Base-by-base conservation (phyloP, 2,329 filamentous ascomycete genomes). In the Fusarium camptoceras region DNA sequence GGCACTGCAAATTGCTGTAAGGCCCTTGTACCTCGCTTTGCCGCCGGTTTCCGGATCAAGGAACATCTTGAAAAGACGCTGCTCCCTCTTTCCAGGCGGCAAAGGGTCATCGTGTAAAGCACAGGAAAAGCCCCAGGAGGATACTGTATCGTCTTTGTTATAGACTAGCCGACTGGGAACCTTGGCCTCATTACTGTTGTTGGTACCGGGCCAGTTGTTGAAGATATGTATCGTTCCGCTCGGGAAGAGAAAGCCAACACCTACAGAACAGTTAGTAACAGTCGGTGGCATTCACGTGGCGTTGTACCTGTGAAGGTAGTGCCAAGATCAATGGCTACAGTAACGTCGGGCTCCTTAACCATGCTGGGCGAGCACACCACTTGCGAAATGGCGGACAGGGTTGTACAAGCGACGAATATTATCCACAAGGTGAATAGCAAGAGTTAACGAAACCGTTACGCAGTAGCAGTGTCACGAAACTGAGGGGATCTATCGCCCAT, bases 351-450 rank as follows among this genome's bases (percentile, higher is more conserved):
- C 20, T 14, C 34, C 34, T 49, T 22, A 41, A 18, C 20, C 39
- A 22, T 41, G 6, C n/a, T 41, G n/a, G n/a, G n/a, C n/a, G n/a
- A n/a, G n/a, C n/a, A n/a, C n/a, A n/a, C n/a, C n/a, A n/a, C n/a
- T n/a, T n/a, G n/a, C n/a, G n/a, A n/a, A n/a, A n/a, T n/a, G n/a
- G n/a, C n/a, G n/a, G n/a, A n/a, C n/a, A n/a, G n/a, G n/a, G n/a
- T n/a, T n/a, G n/a, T n/a, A n/a, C n/a, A n/a, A n/a, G n/a, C n/a
- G n/a, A n/a, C n/a, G n/a, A 41, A 41, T 41, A 18, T 20, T 20
- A 22, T 18, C 5, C 8, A 41, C 5, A 41, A n/a, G 15, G 15
- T 47, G 20, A 47, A 72, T 14, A 68, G 73, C n/a, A n/a, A n/a
- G n/a, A n/a, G n/a, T n/a, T n/a, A n/a, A n/a, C n/a, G n/a, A n/a